Evolutionary conservation across 768 basidiomycete genomes (phyloP), one percentile per base, ranked within the genome.

Genomic region (Zangia roseola): DNA sequence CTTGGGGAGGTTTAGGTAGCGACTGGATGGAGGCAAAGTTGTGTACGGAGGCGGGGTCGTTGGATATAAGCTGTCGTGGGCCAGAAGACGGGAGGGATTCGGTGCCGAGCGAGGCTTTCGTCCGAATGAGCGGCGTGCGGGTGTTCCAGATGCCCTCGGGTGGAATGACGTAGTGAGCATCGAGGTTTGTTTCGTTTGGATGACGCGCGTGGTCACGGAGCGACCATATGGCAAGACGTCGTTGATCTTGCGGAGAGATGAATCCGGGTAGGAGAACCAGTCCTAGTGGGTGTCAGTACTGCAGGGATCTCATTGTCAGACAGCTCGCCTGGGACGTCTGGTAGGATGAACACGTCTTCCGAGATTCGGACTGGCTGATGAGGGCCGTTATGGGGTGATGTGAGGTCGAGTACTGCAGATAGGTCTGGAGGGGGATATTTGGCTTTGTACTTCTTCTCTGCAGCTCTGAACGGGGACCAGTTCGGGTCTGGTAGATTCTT

Each of bases 161-260:
- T 0, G 95, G 94, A 7, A 97, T 73, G 36, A 72, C 39, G 59
- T 95, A 97, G 65, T 97, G 95, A 0, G 83, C 79, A 47, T 94
- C 88, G 19, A 97, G 83, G 57, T 93, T 95, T 0, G 91, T 94
- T 47, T 88, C 85, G 63, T 97, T 97, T 0, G 92, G 91, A 31
- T 75, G 68, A 3, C 76, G 75, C 1, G 94, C 87, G 57, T 94
- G 91, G 17, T 86, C 78, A 10, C 74, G 61, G 7, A 99, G 79
- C 20, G 89, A 80, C 80, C 90, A 88, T 46, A 69, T 69, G 21
- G 90, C 75, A 5, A 97, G 77, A 1, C 75, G 64, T 20, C 82
- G 78, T 62, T 98, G 95, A 31, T 82, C 74, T 16, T 69, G 60
- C 0, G 70, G 70, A 2, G 83, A 71, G 16, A 97, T 60, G 59